Base-by-base conservation (phyloP, 1,284 basidiomycete species). In the Fomitopsis schrenkii region DNA sequence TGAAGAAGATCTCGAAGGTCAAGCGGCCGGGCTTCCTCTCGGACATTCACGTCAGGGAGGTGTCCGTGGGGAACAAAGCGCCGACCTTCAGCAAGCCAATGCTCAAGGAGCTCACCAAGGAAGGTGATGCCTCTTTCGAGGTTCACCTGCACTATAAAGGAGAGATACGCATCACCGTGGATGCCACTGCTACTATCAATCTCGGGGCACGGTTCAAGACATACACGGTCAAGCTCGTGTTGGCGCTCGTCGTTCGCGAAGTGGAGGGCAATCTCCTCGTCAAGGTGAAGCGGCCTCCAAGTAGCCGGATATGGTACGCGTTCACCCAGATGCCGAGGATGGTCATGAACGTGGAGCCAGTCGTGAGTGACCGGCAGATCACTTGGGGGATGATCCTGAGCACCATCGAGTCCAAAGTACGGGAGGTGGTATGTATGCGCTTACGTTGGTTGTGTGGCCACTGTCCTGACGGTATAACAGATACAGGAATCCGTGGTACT, bases 251-350 rank as follows among this genome's bases (percentile, higher is more conserved):
- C 1, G 76, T 99, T 48, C 88, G 91, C 66, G 90, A 93, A 67
- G 76, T 99, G 26, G 94, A 97, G 67, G 97, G 97, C 17, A 97
- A 97, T 71, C 72, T 98, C 53, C 78, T 96, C 22, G 78, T 98
- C 68, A 93, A 92, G 71, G 87, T 98, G 67, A 99, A 98, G 74
- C 85, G 89, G n/a, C 95, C 97, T 10, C 97, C 97, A 1, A 94
- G 91, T 71, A 97, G 93, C 72, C 90, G 97, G 38, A 83, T 99
- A 60, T 99, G 97, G 97, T 99, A 96, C 75, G 95, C 94, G 0
- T 99, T 99, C 73, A 97, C 95, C n/a, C 82, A 90, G 64, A 85
- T 88, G 75, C 97, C 97, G 0, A 87, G 87, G 71, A 91, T 98
- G 84, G 90, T 93, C 30, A 77, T 98, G 67, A 85, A 89, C 64